Percentiles rank a stretch among this genome's conserved stretches.
Evolutionary conservation across 257 asterid species (phyloP).

Genomic region (Fraxinus excelsior): DNA sequence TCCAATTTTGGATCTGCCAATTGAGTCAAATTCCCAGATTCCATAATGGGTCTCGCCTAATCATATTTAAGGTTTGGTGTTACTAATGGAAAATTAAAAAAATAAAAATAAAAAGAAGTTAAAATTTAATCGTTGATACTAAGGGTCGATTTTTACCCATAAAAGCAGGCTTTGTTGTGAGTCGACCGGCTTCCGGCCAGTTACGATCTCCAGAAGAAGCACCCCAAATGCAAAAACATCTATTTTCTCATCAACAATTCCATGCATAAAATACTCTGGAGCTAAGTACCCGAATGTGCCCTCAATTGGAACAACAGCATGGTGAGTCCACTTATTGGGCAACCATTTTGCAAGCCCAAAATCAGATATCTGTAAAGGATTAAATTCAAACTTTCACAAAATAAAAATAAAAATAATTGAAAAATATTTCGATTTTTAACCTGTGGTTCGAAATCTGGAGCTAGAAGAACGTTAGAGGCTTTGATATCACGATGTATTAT

Average conservation of each 20-base stretch:
- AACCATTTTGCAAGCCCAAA: conserved; percentile 94
- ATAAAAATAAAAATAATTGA: not conserved
- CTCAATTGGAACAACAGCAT: conserved; percentile 71
- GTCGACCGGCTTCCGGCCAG: conserved; percentile 79
- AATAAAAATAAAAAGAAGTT: not conserved
- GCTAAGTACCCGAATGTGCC: conserved; percentile 92
- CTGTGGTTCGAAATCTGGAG: conserved; percentile 77
- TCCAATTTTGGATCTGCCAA: conserved; percentile 72
- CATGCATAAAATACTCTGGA: conserved; percentile 88
- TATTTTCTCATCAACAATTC: conserved; percentile 83
- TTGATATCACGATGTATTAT: conserved; percentile 88
- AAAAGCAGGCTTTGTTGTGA: conserved; percentile 59
- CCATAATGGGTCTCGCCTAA: conserved; percentile 84
- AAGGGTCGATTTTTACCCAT: conserved; percentile 51
- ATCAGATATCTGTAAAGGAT: conserved; percentile 61
- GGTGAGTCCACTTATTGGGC: conserved; percentile 84
- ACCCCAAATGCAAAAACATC: conserved; percentile 85
- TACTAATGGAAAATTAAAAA: not conserved
- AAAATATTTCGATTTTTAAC: conserved; percentile 21
- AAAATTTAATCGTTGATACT: not conserved
- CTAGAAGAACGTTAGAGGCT: conserved; percentile 86
- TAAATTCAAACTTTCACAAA: not conserved
- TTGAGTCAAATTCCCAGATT: conserved; percentile 62
- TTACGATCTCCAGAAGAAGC: conserved; percentile 77
- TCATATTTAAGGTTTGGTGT: not conserved